Percentiles rank a stretch among this genome's conserved stretches.
phyloP scores from a whole-genome alignment of 257 asterid species.

The Nicotiana noctiflora region DNA sequence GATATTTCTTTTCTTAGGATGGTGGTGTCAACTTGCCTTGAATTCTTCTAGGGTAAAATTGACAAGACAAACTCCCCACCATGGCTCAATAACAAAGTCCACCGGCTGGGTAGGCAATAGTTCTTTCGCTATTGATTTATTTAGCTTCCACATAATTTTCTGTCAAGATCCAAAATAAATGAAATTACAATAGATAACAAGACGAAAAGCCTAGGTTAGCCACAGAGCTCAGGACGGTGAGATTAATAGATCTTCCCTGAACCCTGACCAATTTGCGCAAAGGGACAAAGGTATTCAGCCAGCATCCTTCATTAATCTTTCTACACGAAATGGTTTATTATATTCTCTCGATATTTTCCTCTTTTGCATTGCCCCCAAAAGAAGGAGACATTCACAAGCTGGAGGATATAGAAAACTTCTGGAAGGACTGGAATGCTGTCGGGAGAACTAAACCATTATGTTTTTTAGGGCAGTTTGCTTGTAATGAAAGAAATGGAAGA shows the following conservation, averaged over 20 bases:
- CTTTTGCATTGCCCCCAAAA: background rate
- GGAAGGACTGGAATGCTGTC: background rate
- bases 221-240: background rate
- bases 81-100: conserved; percentile 84
- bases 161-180: conserved; percentile 52
- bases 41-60: conserved; percentile 97
- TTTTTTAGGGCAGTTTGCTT: background rate
- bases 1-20: background rate
- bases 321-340: background rate
- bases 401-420: background rate
- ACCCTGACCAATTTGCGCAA: background rate
- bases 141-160: conserved; percentile 99
- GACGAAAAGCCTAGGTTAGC: conserved; percentile 1
- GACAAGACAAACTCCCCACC: conserved; percentile 99
- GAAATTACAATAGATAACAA: conserved; percentile 27
- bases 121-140: conserved; percentile 96
- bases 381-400: background rate
- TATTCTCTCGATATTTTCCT: background rate
- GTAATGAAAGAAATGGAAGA: background rate
- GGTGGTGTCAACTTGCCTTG: conserved; percentile 50
- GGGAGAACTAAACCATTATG: background rate
- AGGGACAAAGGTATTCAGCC: background rate
- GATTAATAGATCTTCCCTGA: background rate
- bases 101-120: conserved; percentile 87
- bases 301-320: background rate